Base-by-base conservation (phyloP, 306 rosid genomes). In the Betula pendula region DNA sequence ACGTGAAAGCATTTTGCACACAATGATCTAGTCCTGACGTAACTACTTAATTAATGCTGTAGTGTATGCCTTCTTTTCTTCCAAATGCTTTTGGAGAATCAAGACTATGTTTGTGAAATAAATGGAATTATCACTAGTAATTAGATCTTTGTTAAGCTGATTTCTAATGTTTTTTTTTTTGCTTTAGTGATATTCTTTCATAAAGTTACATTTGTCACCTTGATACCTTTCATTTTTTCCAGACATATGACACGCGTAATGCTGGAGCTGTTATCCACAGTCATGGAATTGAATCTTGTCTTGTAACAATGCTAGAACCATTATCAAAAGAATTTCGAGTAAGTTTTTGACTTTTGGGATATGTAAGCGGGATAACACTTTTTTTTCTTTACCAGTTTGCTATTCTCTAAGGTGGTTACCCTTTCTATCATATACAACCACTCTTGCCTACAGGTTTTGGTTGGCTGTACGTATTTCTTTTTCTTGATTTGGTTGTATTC, bases 271-370 rank as follows among this genome's bases (percentile, higher is more conserved):
- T 92, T 78, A 86, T 89, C 73, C 97, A 92, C 74, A 92, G 97
- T 85, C 97, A 95, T 45, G 97, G 97, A 78, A 85, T 92, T 6
- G 97, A 95, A 81, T 90, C 97, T 74, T 95, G 99, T 80, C 92
- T 92, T 45, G 94, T 79, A 71, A 92, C 99, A 68, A 92, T 95
- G 97, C 77, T 92, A 84, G 84, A 90, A 66, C 97, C 99, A 65
- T 85, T 81, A 62, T 75, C 97, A 48, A 95, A 90, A 77, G 99
- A 95, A 81, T 95, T 95, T 82, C 90, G 97, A 76, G 99, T 92
- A 85, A 90, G 96, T 82, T 77, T 65, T 50, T 78, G 42, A 17
- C 74, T 50, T 7, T 77, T 70, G 74, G 53, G 49, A 44, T 42
- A 58, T 14, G 13, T 33, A 24, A 15, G 20, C 24, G 13, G 58